Base-by-base conservation (phyloP, 1,284 basidiomycete genomes). In the Cryptococcus maquisensis region DNA sequence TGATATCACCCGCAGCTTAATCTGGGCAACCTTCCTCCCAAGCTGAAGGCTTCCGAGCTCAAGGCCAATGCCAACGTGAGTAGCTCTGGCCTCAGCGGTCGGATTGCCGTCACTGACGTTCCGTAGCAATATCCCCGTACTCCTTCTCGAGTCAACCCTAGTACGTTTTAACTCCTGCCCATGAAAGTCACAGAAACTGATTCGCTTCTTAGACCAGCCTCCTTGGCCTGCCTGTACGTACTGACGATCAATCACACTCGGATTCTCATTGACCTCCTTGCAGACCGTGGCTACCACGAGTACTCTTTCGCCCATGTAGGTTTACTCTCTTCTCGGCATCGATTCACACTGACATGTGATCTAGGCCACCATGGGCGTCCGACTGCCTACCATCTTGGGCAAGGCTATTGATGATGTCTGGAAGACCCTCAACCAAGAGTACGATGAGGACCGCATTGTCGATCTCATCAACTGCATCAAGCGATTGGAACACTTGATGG, bases 381-480 rank as follows among this genome's bases (percentile, higher is more conserved):
- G 94, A 56, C 82, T 97, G 37, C 93, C 94, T 1, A 97, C 94
- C 47, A 97, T 97, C 63, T 81, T 98, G 46, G 91, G 91, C 62
- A 98, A 98, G 78, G 94, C 88, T 8, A 94, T 97, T 67, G 92
- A 96, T 68, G 94, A 98, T 71, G 83, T 87, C 26, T 87, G 89
- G 61, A 83, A 85, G 67, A 97, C 94, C 28, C 82, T 98, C 66
- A 97, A 97, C 76, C 84, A 89, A 52, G 84, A 79, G 74, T 86
- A 83, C 51, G 82, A 86, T 40, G 93, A 97, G 74, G 92, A 97
- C 61, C 81, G 80, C 49, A 84, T 98, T 63, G 76, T 88, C 60
- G 95, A 98, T 75, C 85, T 98, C 60, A 84, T 86, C 61, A 79
- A 83, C 56, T 96, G 90, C 73, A 90, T 97, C 65, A 85, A 93